Evolutionary conservation across 805 yeast species (phyloP), one percentile per base, ranked within the genome.

Genomic region (Geotrichum ghanense): DNA sequence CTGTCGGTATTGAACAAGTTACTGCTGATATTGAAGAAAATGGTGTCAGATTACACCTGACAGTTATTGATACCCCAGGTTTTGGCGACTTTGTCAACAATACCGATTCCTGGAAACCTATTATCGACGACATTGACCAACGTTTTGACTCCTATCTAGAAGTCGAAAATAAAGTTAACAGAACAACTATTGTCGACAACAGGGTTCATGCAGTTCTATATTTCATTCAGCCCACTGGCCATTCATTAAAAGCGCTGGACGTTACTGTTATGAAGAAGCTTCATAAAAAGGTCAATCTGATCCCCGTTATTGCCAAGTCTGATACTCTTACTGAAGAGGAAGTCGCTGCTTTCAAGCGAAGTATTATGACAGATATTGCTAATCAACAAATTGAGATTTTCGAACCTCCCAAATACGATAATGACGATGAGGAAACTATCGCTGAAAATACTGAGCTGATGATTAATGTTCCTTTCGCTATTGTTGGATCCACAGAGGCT

Each of bases 161-260:
- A 66, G 78, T 79, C 44, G 98, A 92, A 70, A 86, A 86, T 59
- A 79, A 81, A 61, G 74, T 86, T 50, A 79, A 79, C 66, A 79
- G 97, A 65, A 68, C 83, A 10, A 65, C 75, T 17, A 73, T 81
- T 52, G 73, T 69, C 48, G 98, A 92, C 67, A 76, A 81, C 59
- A 80, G 98, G 60, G 77, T 92, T 50, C 98, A 92, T 65, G 97
- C 96, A 26, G 79, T 88, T 62, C 69, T 92, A 52, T 92, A 89
- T 68, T 90, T 92, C 58, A 84, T 92, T 59, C 96, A 90, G 68
- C 98, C 98, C 56, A 89, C 97, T 22, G 97, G 96, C 51, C 98
- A 92, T 68, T 78, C 85, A 40, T 74, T 92, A 63, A 84, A 81
- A 63, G 81, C 96, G 17, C 73, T 92, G 58, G 98, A 92, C 65